Base-by-base conservation (phyloP, 176 grass and related monocot genomes). In the Themeda triandra region DNA sequence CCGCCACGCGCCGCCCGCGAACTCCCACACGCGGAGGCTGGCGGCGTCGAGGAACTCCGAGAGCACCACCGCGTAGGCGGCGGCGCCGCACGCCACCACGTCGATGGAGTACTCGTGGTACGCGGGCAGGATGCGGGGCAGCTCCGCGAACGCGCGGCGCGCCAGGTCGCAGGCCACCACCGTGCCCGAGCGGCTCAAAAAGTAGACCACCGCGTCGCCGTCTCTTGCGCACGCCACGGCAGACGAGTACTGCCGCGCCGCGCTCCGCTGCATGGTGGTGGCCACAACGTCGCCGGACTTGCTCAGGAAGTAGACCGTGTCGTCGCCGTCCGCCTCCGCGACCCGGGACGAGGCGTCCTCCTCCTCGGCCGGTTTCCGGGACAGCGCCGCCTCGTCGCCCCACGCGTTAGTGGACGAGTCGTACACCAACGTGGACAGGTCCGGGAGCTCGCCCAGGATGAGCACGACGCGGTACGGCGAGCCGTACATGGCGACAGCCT, bases 101-200 rank as follows among this genome's bases (percentile, higher is more conserved):
- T 99, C 97, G 56, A 99, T 94, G 13, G 97, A 94, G 93, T 99
- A 89, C 86, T 99, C 93, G 8, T 49, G 77, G 64, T 88, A 86
- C 18, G 66, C 68, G 0, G 97, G 97, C 3, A 96, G 88, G 44
- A 99, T 62, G 12, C 91, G 79, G 0, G 97, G 97, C 44, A 95
- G 83, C 84, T 99, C 93, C 0, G 88, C 13, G 79, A 92, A 96
- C 3, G 66, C 67, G 65, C 76, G 86, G 24, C 78, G 66, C 15
- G 66, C 24, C 18, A 99, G 66, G 76, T 99, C 89, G 71, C 93
- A 96, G 1, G 91, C 80, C 64, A 96, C 85, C 0, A 96, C 71
- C 1, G 86, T 85, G 48, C 97, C 97, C 8, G 91, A 91, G 6
- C 68, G 44, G 66, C 88, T 94, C 41, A 99, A 90, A 79, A 96